A percentile compares a stretch with the other conserved stretches of the same genome.
These are phyloP conservation scores for Paxillus rubicundulus DNA, from an alignment of 768 basidiomycete species.

Conservation along the genomic window DNA sequence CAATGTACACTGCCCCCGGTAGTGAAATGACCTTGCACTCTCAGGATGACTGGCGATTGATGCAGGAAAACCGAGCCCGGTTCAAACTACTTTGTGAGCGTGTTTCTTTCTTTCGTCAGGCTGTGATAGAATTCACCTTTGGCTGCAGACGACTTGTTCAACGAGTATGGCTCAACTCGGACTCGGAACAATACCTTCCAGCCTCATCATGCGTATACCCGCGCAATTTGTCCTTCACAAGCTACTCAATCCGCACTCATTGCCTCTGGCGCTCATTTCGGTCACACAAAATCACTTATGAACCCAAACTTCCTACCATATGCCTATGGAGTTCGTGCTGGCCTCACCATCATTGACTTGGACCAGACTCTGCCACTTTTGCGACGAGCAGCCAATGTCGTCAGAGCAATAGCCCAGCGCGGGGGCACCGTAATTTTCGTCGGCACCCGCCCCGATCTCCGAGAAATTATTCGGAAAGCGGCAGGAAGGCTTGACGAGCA, in stretches of 20 bases:
- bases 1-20: slow-evolving; percentile 31
- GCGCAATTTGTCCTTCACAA: slow-evolving; percentile 55
- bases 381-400: slow-evolving; percentile 85
- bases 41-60: slow-evolving; percentile 61
- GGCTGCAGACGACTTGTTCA: slow-evolving; percentile 55
- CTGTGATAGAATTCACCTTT: slow-evolving; percentile 10
- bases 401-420: slow-evolving; percentile 73
- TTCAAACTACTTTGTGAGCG: slow-evolving; percentile 52
- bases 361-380: slow-evolving; percentile 91
- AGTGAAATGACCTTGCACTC: slow-evolving; percentile 39
- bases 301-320: slow-evolving; percentile 90
- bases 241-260: slow-evolving; percentile 86
- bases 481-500: slow-evolving; percentile 76
- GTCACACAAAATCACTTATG: slow-evolving; percentile 80
- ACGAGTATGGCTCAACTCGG: slow-evolving; percentile 75
- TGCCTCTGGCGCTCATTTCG: slow-evolving; percentile 92
- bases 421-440: slow-evolving; percentile 89
- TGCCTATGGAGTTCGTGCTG: slow-evolving; percentile 88
- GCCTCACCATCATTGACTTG: slow-evolving; percentile 90
- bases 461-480: slow-evolving; percentile 71
- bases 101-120: slow-evolving; percentile 16
- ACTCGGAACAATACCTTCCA: slow-evolving; percentile 65
- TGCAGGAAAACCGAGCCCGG: slow-evolving; percentile 59
- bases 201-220: slow-evolving; percentile 67
- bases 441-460: slow-evolving; percentile 80